phyloP scores from a whole-genome alignment of 2,329 filamentous ascomycete species.

The Rutstroemia sp. region DNA sequence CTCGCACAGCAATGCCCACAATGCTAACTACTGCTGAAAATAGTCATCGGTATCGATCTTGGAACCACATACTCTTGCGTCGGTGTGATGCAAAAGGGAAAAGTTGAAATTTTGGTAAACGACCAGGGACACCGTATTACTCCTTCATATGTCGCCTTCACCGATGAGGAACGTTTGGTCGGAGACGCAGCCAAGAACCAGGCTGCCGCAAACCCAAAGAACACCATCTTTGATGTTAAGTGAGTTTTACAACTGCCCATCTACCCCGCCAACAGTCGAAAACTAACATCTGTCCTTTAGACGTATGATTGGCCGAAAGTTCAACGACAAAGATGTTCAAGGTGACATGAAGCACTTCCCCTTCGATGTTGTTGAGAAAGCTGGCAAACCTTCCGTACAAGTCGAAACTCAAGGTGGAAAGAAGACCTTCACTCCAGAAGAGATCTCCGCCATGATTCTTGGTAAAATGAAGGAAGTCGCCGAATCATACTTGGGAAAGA shows the following conservation, averaged over 20 bases:
- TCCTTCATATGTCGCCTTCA: slow-evolving; percentile 94
- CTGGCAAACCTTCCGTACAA: slow-evolving; percentile 83
- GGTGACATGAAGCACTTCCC: slow-evolving; percentile 98
- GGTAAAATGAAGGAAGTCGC: slow-evolving; percentile 99
- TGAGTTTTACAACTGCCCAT: slow-evolving; percentile 40
- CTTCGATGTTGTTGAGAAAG: slow-evolving; percentile 93
- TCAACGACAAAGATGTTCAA: slow-evolving; percentile 93
- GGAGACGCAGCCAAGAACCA: slow-evolving; percentile 99
- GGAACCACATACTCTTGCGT: slow-evolving; percentile 87
- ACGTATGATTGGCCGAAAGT: slow-evolving; percentile 95
- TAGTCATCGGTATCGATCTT: slow-evolving; percentile 90
- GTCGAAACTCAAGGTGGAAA: slow-evolving; percentile 92
- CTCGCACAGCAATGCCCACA: neutral
- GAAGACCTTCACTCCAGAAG: slow-evolving; percentile 95
- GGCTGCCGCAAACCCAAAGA: slow-evolving; percentile 97
- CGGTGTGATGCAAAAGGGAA: slow-evolving; percentile 92
- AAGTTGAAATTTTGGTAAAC: slow-evolving; percentile 93
- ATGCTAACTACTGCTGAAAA: slow-evolving; percentile 14
- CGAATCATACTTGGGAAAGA: slow-evolving; percentile 96
- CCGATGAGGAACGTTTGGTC: slow-evolving; percentile 96
- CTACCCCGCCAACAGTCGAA: neutral
- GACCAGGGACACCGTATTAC: slow-evolving; percentile 96
- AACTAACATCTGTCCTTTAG: slow-evolving; percentile 37
- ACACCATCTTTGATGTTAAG: slow-evolving; percentile 99
- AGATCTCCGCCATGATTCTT: slow-evolving; percentile 98